These are phyloP conservation scores for Murraya paniculata DNA, from an alignment of 345 rosid genomes.

Conservation along the genomic window DNA sequence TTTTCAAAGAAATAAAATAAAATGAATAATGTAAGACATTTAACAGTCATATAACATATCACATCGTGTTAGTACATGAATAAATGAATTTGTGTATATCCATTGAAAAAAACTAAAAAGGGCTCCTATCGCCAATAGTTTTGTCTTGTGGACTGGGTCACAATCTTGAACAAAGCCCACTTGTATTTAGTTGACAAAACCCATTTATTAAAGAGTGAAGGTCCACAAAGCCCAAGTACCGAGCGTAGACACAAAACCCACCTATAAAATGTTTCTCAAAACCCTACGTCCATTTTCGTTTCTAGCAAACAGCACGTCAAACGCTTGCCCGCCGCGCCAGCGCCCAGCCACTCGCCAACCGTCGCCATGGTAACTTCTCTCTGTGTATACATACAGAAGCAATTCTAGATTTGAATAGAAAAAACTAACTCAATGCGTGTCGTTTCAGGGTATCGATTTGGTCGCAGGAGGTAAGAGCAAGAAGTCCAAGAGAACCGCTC, in stretches of 20 bases:
- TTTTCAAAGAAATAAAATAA: too few species aligned
- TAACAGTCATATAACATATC: too few species aligned
- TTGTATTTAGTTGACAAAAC: not conserved
- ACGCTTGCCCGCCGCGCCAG: constrained; percentile 4
- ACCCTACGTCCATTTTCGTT: constrained; percentile 39
- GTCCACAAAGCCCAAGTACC: not conserved
- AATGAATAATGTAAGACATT: too few species aligned
- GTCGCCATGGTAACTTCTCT: constrained; percentile 38
- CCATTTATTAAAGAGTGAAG: not conserved
- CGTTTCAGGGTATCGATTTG: constrained; percentile 84
- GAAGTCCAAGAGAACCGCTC: constrained; percentile 81
- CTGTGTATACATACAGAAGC: not conserved
- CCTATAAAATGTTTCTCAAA: constrained; percentile 24
- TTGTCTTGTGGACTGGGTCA: not conserved
- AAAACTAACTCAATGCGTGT: not conserved
- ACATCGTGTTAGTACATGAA: too few species aligned
- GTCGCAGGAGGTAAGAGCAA: constrained; percentile 95
- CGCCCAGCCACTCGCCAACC: constrained; percentile 1
- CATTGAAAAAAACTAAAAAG: too few species aligned
- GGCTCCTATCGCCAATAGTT: too few species aligned
- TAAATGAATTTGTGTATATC: too few species aligned
- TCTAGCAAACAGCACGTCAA: not conserved
- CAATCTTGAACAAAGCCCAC: not conserved
- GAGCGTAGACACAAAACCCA: not conserved
- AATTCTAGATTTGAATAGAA: rapidly evolving